These are phyloP conservation scores for Cladosporium sp. DNA, from an alignment of 2,329 filamentous ascomycete species.

Conservation along the genomic window DNA sequence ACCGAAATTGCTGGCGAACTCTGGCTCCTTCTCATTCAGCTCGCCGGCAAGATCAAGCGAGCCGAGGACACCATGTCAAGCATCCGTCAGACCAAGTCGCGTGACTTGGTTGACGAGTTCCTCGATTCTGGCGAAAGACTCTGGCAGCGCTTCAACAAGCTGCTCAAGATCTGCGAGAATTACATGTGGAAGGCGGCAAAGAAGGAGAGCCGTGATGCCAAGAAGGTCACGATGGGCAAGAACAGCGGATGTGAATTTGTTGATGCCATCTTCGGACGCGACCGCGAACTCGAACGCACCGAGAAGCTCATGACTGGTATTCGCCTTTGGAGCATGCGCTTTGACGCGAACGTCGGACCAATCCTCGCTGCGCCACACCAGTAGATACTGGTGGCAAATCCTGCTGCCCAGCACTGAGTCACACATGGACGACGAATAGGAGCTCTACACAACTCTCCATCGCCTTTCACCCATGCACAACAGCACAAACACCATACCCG, in stretches of 20 bases:
- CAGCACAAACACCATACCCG: not conserved
- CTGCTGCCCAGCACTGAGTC: slow-evolving; percentile 8
- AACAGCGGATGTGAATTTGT: slow-evolving; percentile 94
- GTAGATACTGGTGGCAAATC: slow-evolving; percentile 9
- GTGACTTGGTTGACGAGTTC: slow-evolving; percentile 83
- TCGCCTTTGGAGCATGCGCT: slow-evolving; percentile 84
- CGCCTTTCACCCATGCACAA: slow-evolving; percentile 1
- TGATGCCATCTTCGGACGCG: slow-evolving; percentile 87
- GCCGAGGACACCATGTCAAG: slow-evolving; percentile 71
- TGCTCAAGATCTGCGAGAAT: slow-evolving; percentile 86
- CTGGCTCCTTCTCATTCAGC: slow-evolving; percentile 90
- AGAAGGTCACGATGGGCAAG: slow-evolving; percentile 74
- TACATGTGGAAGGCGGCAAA: slow-evolving; percentile 92
- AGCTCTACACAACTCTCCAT: not conserved
- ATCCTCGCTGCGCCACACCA: slow-evolving; percentile 51
- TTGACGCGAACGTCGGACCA: slow-evolving; percentile 92
- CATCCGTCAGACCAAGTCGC: slow-evolving; percentile 68
- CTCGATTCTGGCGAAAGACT: slow-evolving; percentile 82
- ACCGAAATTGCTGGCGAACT: slow-evolving; percentile 89
- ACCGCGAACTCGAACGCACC: slow-evolving; percentile 82
- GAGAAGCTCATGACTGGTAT: slow-evolving; percentile 90
- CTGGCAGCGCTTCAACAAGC: slow-evolving; percentile 74
- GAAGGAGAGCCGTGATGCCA: slow-evolving; percentile 56
- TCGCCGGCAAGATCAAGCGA: slow-evolving; percentile 89
- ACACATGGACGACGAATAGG: not conserved